Evolutionary conservation across 1,284 basidiomycete species (phyloP).

Genomic region (Dichomitus squalens): DNA sequence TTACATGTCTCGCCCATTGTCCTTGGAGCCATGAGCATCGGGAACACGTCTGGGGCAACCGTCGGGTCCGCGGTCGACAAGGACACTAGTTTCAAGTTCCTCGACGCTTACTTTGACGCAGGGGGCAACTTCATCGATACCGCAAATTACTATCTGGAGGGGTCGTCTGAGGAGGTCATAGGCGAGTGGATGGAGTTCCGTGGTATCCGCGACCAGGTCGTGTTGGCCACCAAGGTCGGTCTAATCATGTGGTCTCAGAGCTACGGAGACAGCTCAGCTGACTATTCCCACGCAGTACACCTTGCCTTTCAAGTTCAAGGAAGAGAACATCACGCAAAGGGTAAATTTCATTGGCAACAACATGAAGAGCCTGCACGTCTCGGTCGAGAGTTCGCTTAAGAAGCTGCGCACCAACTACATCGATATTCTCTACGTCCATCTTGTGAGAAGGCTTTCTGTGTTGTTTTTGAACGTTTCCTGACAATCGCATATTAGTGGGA

Average conservation of each 20-base stretch:
- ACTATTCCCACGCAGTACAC: constrained; percentile 48
- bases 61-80: constrained; percentile 35
- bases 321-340: constrained; percentile 37
- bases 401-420: constrained; percentile 60
- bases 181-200: constrained; percentile 47
- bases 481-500: constrained; percentile 40
- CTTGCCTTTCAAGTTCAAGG: constrained; percentile 36
- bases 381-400: constrained; percentile 50
- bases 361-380: constrained; percentile 45
- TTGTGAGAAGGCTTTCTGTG: constrained; percentile 19
- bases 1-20: constrained; percentile 43
- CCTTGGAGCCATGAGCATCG: constrained; percentile 53
- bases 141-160: constrained; percentile 46
- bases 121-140: constrained; percentile 62
- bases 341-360: constrained; percentile 51
- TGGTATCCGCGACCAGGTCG: constrained; percentile 43
- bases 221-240: constrained; percentile 42
- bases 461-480: neutral
- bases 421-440: constrained; percentile 57
- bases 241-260: neutral
- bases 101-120: constrained; percentile 48
- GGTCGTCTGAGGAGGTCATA: constrained; percentile 32
- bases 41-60: constrained; percentile 39
- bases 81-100: constrained; percentile 42
- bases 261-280: neutral